A percentile compares a stretch with the other conserved stretches of the same genome.
Evolutionary conservation across 1,284 basidiomycete genomes (phyloP).

Genomic region (Ceraceosorus guamensis): DNA sequence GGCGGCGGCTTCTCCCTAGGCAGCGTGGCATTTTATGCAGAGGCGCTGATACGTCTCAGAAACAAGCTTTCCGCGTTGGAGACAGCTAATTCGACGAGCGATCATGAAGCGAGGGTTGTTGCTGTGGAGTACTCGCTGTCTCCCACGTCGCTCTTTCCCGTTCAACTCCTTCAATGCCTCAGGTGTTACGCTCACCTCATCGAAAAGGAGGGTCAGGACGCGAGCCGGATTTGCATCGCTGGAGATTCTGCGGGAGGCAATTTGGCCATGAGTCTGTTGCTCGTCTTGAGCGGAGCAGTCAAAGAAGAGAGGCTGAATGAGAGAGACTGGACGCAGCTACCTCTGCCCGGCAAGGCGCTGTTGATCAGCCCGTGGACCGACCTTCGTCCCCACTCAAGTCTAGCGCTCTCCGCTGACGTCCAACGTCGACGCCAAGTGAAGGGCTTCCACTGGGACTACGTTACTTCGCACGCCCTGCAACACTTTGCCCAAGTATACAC

Average conservation of each 20-base stretch:
- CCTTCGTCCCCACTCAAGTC: constrained; percentile 23
- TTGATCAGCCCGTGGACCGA: constrained; percentile 46
- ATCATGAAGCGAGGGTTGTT: constrained; percentile 13
- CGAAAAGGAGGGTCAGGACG: constrained; percentile 37
- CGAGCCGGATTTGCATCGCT: constrained; percentile 33
- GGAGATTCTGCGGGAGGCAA: constrained; percentile 46
- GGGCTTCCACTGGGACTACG: constrained; percentile 40
- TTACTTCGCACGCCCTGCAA: constrained; percentile 39
- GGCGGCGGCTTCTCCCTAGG: constrained; percentile 47
- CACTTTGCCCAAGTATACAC: constrained; percentile 47
- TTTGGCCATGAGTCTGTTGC: constrained; percentile 37
- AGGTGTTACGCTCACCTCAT: constrained; percentile 46
- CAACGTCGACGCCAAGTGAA: constrained; percentile 8
- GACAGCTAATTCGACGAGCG: constrained; percentile 1
- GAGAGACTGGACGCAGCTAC: constrained; percentile 37
- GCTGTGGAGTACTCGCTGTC: constrained; percentile 45
- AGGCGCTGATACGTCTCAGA: constrained; percentile 39
- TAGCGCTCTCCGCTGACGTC: constrained; percentile 4
- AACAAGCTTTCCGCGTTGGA: constrained; percentile 11
- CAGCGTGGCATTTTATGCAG: constrained; percentile 46
- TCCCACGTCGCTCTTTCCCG: constrained; percentile 37
- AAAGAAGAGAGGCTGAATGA: constrained; percentile 20
- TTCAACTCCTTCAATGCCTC: constrained; percentile 40
- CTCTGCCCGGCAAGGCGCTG: constrained; percentile 42
- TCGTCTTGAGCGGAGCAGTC: constrained; percentile 29